A percentile compares a stretch with the other conserved stretches of the same genome.
These are phyloP conservation scores for Trametes versicolor DNA, from an alignment of 1,284 basidiomycete species.

Conservation along the genomic window DNA sequence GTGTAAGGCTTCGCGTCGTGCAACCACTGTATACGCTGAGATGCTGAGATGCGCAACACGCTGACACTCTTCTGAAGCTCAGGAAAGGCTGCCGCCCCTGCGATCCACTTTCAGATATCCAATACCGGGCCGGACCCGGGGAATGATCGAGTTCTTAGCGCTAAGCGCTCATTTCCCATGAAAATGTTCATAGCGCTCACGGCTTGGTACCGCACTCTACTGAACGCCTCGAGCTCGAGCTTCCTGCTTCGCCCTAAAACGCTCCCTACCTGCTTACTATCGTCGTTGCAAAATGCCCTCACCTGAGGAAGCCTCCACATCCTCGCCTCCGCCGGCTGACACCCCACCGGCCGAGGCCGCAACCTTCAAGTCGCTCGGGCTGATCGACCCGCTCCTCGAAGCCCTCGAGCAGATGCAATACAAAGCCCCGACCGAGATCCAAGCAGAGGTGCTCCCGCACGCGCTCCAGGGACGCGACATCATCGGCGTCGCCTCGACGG, in stretches of 20 bases:
- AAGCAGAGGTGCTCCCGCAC: constrained; percentile 89
- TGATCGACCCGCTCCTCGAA: constrained; percentile 91
- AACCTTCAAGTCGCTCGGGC: constrained; percentile 78
- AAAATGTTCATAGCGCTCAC: constrained; percentile 20
- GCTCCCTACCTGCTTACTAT: not conserved
- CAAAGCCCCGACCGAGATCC: constrained; percentile 93
- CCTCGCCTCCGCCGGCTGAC: constrained; percentile 46
- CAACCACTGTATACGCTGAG: no score
- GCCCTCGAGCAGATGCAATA: constrained; percentile 88
- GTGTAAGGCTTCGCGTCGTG: no score
- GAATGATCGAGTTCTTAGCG: not conserved
- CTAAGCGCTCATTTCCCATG: not conserved
- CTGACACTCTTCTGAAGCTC: no score
- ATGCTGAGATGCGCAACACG: no score
- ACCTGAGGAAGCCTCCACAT: constrained; percentile 69
- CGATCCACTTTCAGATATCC: no score
- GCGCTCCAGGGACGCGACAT: constrained; percentile 94
- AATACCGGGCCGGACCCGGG: not conserved
- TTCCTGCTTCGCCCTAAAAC: not conserved
- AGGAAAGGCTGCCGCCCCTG: no score
- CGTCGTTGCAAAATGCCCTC: constrained; percentile 41
- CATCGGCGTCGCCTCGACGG: constrained; percentile 97
- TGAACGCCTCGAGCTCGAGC: constrained; percentile 8
- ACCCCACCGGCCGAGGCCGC: constrained; percentile 37
- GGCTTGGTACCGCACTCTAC: constrained; percentile 9